Conservation (phyloP, 441 rosid genomes). For the Populus hybrid region DNA sequence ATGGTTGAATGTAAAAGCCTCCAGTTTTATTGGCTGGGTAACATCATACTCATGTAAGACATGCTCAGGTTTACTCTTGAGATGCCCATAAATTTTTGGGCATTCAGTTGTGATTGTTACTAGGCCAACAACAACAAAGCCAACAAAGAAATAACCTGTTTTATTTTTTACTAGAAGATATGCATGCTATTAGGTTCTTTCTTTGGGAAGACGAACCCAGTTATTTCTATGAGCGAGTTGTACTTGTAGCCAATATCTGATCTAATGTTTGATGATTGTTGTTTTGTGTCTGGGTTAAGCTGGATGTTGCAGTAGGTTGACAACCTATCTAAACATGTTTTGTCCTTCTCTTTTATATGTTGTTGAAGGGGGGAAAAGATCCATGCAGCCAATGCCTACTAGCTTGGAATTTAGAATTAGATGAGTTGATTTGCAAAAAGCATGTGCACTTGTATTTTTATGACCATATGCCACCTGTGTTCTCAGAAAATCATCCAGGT, state of each 20-base stretch:
- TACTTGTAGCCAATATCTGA: not conserved
- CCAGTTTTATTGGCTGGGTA: not conserved
- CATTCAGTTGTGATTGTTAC: not conserved
- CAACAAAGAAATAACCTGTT: not conserved
- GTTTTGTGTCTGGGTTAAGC: not conserved
- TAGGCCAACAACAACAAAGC: not conserved
- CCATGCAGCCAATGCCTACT: too few relatives aligned
- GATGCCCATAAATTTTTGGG: not conserved
- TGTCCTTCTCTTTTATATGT: too few relatives aligned
- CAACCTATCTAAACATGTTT: too few relatives aligned
- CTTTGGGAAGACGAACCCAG: not conserved
- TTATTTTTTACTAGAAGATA: not conserved
- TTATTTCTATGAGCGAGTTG: not conserved
- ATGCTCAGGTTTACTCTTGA: not conserved
- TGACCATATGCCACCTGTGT: too few relatives aligned
- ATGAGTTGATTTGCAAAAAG: too few relatives aligned
- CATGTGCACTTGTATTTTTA: too few relatives aligned
- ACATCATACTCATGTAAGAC: not conserved
- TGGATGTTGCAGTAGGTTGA: too few relatives aligned
- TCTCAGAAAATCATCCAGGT: too few relatives aligned
- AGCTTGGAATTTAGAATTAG: too few relatives aligned
- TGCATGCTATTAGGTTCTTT: not conserved
- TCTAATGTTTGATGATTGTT: not conserved
- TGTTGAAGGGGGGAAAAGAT: too few relatives aligned
- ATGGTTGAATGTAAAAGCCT: not conserved